Evolutionary conservation across 169 alveolate species (phyloP), one percentile per base, ranked within the genome.

Genomic region (Plasmodium cynomolgi): DNA sequence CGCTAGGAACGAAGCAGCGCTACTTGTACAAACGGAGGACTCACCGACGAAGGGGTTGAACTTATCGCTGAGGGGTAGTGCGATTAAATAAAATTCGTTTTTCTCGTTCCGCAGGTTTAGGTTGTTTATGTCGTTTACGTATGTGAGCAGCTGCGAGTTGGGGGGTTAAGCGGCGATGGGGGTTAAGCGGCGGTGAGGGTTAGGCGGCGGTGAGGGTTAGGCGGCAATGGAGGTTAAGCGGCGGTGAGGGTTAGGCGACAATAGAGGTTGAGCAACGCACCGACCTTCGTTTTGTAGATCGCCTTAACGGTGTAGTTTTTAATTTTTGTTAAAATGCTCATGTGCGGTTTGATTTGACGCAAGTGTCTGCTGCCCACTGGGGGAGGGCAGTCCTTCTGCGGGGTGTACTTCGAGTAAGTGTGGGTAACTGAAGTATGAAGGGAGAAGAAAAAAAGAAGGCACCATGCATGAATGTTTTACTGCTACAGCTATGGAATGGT

Each of bases 41-140:
- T 15, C 68, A 86, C 93, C 93, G 29, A 56, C 80, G 31, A 86
- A 86, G 26, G 93, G 93, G 81, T 86, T 86, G 62, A 86, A 86
- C 71, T 86, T 86, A 17, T 86, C 93, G 20, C 93, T 75, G 29
- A 86, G 80, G 9, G 93, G 93, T 9, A 86, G 44, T 29, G 93
- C 68, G 71, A 86, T 86, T 50, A 86, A 77, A 37, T 86, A 86
- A 86, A 75, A 86, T 77, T 86, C 93, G 39, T 86, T 86, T 77
- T 86, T 86, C 29, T 56, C 93, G 44, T 86, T 86, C 81, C 50
- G 62, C 56, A 86, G 71, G 72, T 86, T 86, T 77, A 86, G 68
- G 54, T 86, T 86, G 44, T 86, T 86, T 86, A 86, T 75, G 71
- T 86, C 93, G 71, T 86, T 86, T 23, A 86, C 81, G 72, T 86